Base-by-base conservation (phyloP, 176 grass and related monocot genomes). In the Elymus sibiricus region DNA sequence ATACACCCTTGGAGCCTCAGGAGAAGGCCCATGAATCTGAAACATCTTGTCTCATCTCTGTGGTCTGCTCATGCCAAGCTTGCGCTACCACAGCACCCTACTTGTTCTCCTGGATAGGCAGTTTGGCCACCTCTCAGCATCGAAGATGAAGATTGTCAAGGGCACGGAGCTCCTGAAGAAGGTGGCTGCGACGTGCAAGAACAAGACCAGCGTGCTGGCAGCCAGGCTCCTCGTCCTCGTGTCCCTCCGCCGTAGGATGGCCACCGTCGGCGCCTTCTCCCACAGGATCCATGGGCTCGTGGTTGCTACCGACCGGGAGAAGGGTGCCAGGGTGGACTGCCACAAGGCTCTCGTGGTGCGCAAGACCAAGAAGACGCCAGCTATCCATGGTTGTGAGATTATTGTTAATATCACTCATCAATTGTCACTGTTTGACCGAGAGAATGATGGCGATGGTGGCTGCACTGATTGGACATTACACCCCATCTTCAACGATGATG, bases 121-220 rank as follows among this genome's bases (percentile, higher is more conserved):
- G 15, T 51, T 46, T 83, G 37, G 26, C 51, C 31, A 55, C 4
- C 19, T 88, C 56, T 28, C 25, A 27, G 35, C 55, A n/a, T 76
- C 27, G 8, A 89, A 89, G 53, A 71, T 91, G 90, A 96, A 87
- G 86, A 88, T 89, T 38, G 27, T 77, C 77, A 95, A 94, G 82
- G 87, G 82, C 40, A 84, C 88, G 0, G 82, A 31, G 71, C 83
- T 99, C 62, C 66, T 96, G 76, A 99, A 96, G 88, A 87, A 94
- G 80, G 95, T 83, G 37, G 90, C 46, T 40, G 73, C 84, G 21
- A 44, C 70, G 16, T 49, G 94, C 21, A 99, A 80, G 84, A 85
- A 80, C 78, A 99, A 91, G 86, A 82, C 88, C 11, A 72, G 77
- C 10, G 78, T 74, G 9, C 34, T 99, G 6, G 88, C 81, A 76